phyloP scores from a whole-genome alignment of 371 early-diverging fungal species.

The Mortierella sp. region DNA sequence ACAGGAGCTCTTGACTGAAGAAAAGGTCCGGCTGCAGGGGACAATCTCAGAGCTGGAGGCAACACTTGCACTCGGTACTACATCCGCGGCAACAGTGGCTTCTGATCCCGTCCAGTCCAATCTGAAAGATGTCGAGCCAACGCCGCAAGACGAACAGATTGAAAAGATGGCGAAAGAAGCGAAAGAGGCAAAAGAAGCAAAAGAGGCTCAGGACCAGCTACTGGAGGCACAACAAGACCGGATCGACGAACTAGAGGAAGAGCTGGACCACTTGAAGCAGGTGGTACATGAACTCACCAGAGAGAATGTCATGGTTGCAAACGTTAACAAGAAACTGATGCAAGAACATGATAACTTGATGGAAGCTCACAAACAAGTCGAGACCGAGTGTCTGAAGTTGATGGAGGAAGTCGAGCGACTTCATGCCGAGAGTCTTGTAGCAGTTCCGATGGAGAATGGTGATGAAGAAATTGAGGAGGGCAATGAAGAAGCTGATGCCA shows the following conservation, averaged over 20 bases:
- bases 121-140: too few relatives aligned
- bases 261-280: conserved; percentile 38
- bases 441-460: conserved; percentile 39
- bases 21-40: conserved; percentile 52
- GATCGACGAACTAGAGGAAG: conserved; percentile 30
- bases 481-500: conserved; percentile 4
- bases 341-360: conserved; percentile 61
- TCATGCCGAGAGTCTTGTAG: conserved; percentile 64
- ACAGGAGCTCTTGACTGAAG: conserved; percentile 29
- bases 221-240: conserved; percentile 8
- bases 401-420: conserved; percentile 83
- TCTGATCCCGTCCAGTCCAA: conserved; percentile 6
- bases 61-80: conserved; percentile 42
- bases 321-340: conserved; percentile 63
- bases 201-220: conserved; percentile 11
- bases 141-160: too few relatives aligned
- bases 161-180: neutral
- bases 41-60: conserved; percentile 51
- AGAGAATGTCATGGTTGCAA: conserved; percentile 47
- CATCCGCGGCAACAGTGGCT: conserved; percentile 21
- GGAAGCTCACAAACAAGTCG: conserved; percentile 72
- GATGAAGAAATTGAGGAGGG: conserved; percentile 15
- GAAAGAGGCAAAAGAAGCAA: conserved; percentile 3
- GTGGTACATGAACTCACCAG: conserved; percentile 50
- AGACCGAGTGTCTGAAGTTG: conserved; percentile 76